These are phyloP conservation scores for Camellia lanceoleosa DNA, from an alignment of 148 eudicot species.

Conservation along the genomic window DNA sequence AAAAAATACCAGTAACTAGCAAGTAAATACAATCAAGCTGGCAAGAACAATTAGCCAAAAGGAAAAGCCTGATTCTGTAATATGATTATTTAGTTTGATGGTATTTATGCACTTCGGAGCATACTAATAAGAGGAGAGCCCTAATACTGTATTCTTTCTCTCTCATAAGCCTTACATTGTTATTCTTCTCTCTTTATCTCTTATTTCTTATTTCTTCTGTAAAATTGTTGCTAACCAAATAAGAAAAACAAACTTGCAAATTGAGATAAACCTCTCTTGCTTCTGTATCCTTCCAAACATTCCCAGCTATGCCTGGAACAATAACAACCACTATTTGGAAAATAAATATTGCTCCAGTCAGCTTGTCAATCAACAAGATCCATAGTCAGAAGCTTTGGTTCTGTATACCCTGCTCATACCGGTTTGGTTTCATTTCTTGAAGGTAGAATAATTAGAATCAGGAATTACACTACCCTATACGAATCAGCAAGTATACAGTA, in stretches of 20 bases:
- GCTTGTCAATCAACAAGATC: constrained; percentile 99
- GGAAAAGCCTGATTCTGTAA: background rate
- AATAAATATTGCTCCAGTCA: constrained; percentile 94
- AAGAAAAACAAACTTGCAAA: constrained; percentile 12
- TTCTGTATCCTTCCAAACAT: constrained; percentile 96
- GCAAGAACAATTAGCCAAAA: background rate
- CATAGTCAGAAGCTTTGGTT: constrained; percentile 92
- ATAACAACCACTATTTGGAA: constrained; percentile 94
- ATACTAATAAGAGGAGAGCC: too few species aligned
- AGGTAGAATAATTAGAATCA: constrained; percentile 7
- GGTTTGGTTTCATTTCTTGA: constrained; percentile 95
- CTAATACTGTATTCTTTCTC: too few species aligned
- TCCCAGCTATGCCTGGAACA: constrained; percentile 93
- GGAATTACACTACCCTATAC: too few species aligned
- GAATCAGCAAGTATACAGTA: too few species aligned
- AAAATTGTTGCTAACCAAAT: background rate
- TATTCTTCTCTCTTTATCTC: too few species aligned
- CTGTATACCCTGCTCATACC: constrained; percentile 96
- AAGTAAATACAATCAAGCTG: background rate
- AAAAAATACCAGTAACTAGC: background rate
- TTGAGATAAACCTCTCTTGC: constrained; percentile 76
- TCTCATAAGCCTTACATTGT: too few species aligned
- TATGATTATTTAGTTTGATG: too few species aligned
- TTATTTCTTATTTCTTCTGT: too few species aligned
- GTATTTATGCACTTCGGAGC: too few species aligned